Percentiles rank a stretch among this genome's conserved stretches.
Evolutionary conservation across 148 eudicot genomes (phyloP).

Genomic region (Tetragonia tetragonoides): DNA sequence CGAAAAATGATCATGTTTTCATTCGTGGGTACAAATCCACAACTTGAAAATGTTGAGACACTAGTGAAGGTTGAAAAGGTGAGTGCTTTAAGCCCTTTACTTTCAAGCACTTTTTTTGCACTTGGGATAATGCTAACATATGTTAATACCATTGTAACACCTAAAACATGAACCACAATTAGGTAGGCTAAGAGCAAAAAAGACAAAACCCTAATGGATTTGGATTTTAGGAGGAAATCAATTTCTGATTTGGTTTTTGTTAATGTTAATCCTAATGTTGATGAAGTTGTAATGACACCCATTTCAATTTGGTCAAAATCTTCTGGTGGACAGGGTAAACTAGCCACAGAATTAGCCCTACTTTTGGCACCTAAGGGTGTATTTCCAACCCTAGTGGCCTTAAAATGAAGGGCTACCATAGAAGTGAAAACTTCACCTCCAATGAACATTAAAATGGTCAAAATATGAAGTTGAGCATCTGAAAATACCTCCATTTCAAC

Average conservation of each 20-base stretch:
- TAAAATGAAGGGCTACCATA: slow-evolving; percentile 44
- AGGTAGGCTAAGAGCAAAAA: slow-evolving; percentile 42
- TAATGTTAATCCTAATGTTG: background rate
- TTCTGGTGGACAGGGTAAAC: slow-evolving; percentile 11
- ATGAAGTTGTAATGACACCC: background rate
- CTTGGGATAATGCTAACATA: slow-evolving; percentile 36
- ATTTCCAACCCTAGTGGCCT: slow-evolving; percentile 20
- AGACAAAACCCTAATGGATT: slow-evolving; percentile 38
- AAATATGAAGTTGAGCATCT: slow-evolving; percentile 48
- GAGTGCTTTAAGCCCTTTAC: slow-evolving; percentile 39
- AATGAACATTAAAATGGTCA: slow-evolving; percentile 55
- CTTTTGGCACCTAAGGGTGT: slow-evolving; percentile 12
- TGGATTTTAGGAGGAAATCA: slow-evolving; percentile 28
- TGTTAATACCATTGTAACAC: slow-evolving; percentile 27
- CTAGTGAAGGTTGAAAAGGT: slow-evolving; percentile 48
- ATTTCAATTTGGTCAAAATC: slow-evolving; percentile 15
- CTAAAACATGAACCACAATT: slow-evolving; percentile 31
- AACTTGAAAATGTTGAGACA: slow-evolving; percentile 60
- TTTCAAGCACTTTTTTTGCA: slow-evolving; percentile 40
- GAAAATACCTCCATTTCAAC: slow-evolving; percentile 75
- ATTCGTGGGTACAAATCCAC: slow-evolving; percentile 68
- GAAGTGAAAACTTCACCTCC: slow-evolving; percentile 75
- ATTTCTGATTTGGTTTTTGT: slow-evolving; percentile 23
- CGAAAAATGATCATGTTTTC: slow-evolving; percentile 68
- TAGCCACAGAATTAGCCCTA: slow-evolving; percentile 20